A percentile compares a stretch with the other conserved stretches of the same genome.
These are phyloP conservation scores for Spergularia bocconei DNA, from an alignment of 148 eudicot species.

Conservation along the genomic window DNA sequence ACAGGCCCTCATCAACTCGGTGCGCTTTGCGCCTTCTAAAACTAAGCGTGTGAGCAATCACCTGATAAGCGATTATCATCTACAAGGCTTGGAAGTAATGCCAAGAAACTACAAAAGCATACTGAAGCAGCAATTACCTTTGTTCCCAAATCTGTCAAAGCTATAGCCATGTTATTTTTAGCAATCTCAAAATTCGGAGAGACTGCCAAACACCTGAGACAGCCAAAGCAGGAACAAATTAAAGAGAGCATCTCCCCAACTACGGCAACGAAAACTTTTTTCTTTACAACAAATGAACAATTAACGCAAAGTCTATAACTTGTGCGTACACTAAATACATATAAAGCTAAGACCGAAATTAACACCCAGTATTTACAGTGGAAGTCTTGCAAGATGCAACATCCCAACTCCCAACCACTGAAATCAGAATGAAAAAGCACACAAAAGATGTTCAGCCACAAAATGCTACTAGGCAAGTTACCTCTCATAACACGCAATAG, in stretches of 20 bases:
- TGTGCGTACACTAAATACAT: neutral
- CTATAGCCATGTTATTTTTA: constrained; percentile 97
- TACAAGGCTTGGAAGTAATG: neutral
- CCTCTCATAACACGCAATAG: constrained; percentile 99
- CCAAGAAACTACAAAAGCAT: constrained; percentile 10
- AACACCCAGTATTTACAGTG: neutral
- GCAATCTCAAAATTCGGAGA: constrained; percentile 99
- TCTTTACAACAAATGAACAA: neutral
- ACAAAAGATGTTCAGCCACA: constrained; percentile 4
- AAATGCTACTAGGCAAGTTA: constrained; percentile 24
- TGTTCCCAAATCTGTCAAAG: constrained; percentile 95
- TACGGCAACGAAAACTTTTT: neutral
- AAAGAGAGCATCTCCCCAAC: neutral
- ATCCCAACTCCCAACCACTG: constrained; percentile 10
- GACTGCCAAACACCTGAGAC: constrained; percentile 86
- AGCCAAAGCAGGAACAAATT: constrained; percentile 10
- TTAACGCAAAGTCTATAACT: constrained; percentile 6
- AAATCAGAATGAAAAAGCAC: neutral
- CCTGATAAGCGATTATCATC: neutral
- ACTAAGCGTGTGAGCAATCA: neutral
- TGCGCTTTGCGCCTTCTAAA: too few species aligned
- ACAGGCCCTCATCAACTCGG: too few species aligned
- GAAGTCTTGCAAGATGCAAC: constrained; percentile 8
- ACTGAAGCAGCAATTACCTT: constrained; percentile 47
- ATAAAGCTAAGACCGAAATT: neutral